These are phyloP conservation scores for Starmerella lactis-condensi DNA, from an alignment of 805 yeast genomes.

Conservation along the genomic window DNA sequence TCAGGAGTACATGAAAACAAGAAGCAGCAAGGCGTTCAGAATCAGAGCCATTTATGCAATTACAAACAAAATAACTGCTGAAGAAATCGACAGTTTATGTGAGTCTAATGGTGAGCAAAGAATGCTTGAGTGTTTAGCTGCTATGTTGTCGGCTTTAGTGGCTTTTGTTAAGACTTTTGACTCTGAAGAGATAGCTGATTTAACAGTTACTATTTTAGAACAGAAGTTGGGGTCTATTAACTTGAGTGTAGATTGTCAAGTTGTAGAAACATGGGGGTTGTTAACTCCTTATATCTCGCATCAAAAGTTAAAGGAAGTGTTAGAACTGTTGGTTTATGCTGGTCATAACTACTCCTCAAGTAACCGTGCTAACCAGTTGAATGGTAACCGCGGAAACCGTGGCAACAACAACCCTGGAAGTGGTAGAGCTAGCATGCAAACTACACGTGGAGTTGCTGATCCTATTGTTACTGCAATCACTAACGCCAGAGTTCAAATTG, in stretches of 20 bases:
- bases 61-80: constrained; percentile 49
- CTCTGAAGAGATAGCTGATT: constrained; percentile 53
- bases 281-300: constrained; percentile 13
- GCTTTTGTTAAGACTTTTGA: constrained; percentile 11
- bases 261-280: constrained; percentile 21
- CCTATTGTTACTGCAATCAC: constrained; percentile 25
- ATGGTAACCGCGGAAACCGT: too few relatives aligned
- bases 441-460: too few relatives aligned
- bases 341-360: too few relatives aligned
- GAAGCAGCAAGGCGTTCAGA: constrained; percentile 8
- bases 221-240: constrained; percentile 19
- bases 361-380: constrained; percentile 11
- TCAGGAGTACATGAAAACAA: constrained; percentile 40
- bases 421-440: too few relatives aligned
- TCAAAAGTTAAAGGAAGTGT: constrained; percentile 11
- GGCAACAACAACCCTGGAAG: too few relatives aligned
- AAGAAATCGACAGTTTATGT: constrained; percentile 19
- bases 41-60: constrained; percentile 61
- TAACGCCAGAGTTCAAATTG: constrained; percentile 32
- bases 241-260: constrained; percentile 18
- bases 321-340: constrained; percentile 10
- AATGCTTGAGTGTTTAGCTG: constrained; percentile 14
- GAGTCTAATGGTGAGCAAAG: constrained; percentile 21
- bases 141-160: constrained; percentile 14
- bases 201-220: constrained; percentile 63